These are phyloP conservation scores for Eucalyptus guilfoylei DNA, from an alignment of 345 rosid genomes.

Conservation along the genomic window DNA sequence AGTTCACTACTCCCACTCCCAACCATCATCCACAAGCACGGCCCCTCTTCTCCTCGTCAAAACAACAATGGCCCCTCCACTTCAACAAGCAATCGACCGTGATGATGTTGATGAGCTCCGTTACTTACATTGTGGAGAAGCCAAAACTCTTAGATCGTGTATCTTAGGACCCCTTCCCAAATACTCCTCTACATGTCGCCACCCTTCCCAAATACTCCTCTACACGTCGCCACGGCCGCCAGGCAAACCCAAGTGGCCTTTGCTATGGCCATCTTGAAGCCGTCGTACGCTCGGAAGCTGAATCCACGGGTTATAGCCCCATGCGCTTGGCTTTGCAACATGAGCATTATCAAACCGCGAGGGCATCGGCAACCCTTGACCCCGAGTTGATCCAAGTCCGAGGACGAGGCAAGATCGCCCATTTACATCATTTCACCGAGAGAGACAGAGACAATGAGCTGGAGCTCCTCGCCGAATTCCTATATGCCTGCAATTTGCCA, in stretches of 20 bases:
- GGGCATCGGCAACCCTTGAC: not conserved
- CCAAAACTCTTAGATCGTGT: no score
- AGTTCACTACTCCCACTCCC: no score
- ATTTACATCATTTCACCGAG: not conserved
- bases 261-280: not conserved
- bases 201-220: not conserved
- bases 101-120: no score
- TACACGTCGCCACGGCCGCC: not conserved
- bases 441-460: not conserved
- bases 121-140: no score
- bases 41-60: no score
- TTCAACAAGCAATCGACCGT: no score
- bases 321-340: not conserved
- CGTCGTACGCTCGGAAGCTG: accelerated
- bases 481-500: not conserved
- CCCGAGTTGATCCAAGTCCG: not conserved
- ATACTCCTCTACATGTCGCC: not conserved
- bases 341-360: not conserved
- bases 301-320: not conserved
- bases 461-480: not conserved
- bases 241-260: not conserved
- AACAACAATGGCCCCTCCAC: no score
- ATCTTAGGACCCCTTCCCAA: no score
- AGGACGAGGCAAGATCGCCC: not conserved
- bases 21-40: no score